Evolutionary conservation across 2,329 filamentous ascomycete genomes (phyloP).

Genomic region (Ilyonectria sp.): DNA sequence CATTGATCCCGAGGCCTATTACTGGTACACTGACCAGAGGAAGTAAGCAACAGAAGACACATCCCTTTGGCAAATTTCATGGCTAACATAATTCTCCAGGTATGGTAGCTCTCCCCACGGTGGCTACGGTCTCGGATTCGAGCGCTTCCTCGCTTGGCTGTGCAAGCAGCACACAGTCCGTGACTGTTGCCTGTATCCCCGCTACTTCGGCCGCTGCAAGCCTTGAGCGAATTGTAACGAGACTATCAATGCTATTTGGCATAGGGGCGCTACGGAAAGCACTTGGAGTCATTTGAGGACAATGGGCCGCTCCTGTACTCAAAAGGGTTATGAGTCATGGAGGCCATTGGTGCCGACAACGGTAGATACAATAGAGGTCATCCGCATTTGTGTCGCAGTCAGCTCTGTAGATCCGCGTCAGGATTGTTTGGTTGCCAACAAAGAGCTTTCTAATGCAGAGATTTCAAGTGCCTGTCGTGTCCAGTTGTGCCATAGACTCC

Average conservation of each 20-base stretch:
- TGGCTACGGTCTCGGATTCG: slow-evolving; percentile 92
- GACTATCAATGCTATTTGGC: slow-evolving; percentile 11
- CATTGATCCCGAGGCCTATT: slow-evolving; percentile 89
- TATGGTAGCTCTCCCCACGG: slow-evolving; percentile 92
- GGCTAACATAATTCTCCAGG: slow-evolving; percentile 21
- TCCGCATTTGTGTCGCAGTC: slow-evolving; percentile 11
- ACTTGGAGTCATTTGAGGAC: neutral
- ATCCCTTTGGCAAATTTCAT: neutral
- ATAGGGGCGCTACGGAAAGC: neutral
- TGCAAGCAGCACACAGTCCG: slow-evolving; percentile 76
- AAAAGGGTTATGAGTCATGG: neutral
- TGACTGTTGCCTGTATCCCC: slow-evolving; percentile 81
- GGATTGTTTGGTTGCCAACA: neutral
- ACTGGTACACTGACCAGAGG: slow-evolving; percentile 98
- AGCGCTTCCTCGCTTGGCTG: slow-evolving; percentile 80
- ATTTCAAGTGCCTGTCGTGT: neutral
- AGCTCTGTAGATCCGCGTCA: slow-evolving; percentile 5
- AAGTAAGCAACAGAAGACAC: slow-evolving; percentile 70
- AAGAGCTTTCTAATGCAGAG: slow-evolving; percentile 5
- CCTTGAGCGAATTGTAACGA: slow-evolving; percentile 63
- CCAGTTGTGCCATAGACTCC: neutral
- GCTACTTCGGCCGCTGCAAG: slow-evolving; percentile 86
- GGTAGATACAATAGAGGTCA: slow-evolving; percentile 19
- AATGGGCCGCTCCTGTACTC: neutral
- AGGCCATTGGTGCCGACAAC: neutral